Percentiles rank a stretch among this genome's conserved stretches.
phyloP scores from a whole-genome alignment of 2,329 filamentous ascomycete species.

The Penicillium sclerotigenum region DNA sequence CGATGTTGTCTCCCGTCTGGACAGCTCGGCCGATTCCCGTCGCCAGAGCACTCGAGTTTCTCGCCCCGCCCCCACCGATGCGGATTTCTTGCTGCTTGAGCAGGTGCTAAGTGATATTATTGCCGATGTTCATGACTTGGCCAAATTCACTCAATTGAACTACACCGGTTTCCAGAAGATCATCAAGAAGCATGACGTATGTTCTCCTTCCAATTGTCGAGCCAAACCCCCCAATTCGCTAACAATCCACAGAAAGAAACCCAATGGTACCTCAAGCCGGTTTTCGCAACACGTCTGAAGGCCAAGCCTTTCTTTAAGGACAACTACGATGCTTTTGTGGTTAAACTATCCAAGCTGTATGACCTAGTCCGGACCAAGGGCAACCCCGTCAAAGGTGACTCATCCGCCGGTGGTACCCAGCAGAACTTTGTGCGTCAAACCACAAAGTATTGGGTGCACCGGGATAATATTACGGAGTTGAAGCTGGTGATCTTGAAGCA shows the following conservation, averaged over 20 bases:
- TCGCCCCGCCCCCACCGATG: conserved; percentile 62
- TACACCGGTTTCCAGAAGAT: conserved; percentile 99
- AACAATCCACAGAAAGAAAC: conserved; percentile 72
- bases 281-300: conserved; percentile 92
- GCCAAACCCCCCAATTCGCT: conserved; percentile 1
- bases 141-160: conserved; percentile 97
- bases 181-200: conserved; percentile 97
- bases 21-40: conserved; percentile 49
- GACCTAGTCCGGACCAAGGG: conserved; percentile 90
- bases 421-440: conserved; percentile 96
- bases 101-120: conserved; percentile 97
- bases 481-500: conserved; percentile 98
- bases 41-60: conserved; percentile 29
- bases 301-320: conserved; percentile 98
- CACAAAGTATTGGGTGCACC: conserved; percentile 99
- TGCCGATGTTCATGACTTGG: conserved; percentile 94
- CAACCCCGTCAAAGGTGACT: conserved; percentile 88
- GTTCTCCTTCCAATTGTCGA: conserved; percentile 32
- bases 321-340: conserved; percentile 94
- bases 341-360: conserved; percentile 92
- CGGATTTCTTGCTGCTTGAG: conserved; percentile 91
- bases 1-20: conserved; percentile 75
- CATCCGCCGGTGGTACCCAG: conserved; percentile 83
- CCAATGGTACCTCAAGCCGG: conserved; percentile 84
- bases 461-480: conserved; percentile 95